phyloP scores from a whole-genome alignment of 768 basidiomycete genomes.

The Tremella fuciformis region DNA sequence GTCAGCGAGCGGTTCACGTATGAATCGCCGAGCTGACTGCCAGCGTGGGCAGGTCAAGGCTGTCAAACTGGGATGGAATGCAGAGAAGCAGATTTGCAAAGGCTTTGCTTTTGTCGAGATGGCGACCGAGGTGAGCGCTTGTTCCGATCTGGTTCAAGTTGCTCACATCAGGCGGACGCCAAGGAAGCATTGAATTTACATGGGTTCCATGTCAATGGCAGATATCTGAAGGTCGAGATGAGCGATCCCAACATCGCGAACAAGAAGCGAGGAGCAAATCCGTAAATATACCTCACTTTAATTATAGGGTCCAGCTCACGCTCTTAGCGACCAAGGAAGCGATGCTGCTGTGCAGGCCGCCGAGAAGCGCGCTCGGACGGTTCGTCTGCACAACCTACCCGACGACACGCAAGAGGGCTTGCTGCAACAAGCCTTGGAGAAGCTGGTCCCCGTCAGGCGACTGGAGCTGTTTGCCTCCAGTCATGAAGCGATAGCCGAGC shows the following conservation, averaged over 20 bases:
- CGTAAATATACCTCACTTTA: slow-evolving; percentile 1
- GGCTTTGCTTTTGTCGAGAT: slow-evolving; percentile 95
- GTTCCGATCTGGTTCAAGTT: not conserved
- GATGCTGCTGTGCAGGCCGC: slow-evolving; percentile 54
- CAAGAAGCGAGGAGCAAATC: slow-evolving; percentile 25
- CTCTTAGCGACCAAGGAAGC: not conserved
- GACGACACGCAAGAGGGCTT: slow-evolving; percentile 79
- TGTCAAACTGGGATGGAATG: slow-evolving; percentile 70
- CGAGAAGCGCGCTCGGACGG: slow-evolving; percentile 61
- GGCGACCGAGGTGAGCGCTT: slow-evolving; percentile 65
- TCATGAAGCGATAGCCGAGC: slow-evolving; percentile 55
- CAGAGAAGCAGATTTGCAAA: slow-evolving; percentile 62
- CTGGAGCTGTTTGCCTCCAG: slow-evolving; percentile 68
- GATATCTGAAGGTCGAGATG: slow-evolving; percentile 27
- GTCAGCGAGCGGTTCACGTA: slow-evolving; percentile 19
- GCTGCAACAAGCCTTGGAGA: slow-evolving; percentile 83
- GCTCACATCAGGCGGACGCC: slow-evolving; percentile 27
- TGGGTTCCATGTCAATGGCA: slow-evolving; percentile 26
- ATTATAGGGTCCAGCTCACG: too few relatives aligned
- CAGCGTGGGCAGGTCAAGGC: slow-evolving; percentile 82
- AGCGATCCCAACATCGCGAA: slow-evolving; percentile 54
- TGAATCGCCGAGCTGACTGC: not conserved
- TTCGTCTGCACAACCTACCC: slow-evolving; percentile 74
- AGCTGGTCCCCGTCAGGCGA: slow-evolving; percentile 63
- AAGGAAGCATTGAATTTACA: slow-evolving; percentile 26